Evolutionary conservation across 106 monocot species (phyloP), one percentile per base, ranked within the genome.

Genomic region (Platanthera zijinensis): DNA sequence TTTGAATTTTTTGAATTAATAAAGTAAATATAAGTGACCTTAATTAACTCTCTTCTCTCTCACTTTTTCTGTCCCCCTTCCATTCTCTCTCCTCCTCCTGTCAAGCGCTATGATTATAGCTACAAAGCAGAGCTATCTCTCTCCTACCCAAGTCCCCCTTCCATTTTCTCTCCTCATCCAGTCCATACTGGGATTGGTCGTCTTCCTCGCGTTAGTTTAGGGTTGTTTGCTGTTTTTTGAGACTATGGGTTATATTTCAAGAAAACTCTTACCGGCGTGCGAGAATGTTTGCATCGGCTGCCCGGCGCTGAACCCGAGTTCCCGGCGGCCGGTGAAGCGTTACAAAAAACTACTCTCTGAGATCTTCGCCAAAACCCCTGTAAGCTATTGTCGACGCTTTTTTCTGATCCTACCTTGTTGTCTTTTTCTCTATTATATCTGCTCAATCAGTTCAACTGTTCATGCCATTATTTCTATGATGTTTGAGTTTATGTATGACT

Each of bases 201-300:
- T 19, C 72, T 19, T 72, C 51, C 50, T 18, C 72, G 45, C 70
- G 46, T 14, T 50, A 8, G 19, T 19, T 49, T 72, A 72, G 50
- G 72, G 72, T 10, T 51, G 4, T 48, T 70, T 17, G 14, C 13
- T 32, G 25, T 13, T 39, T 32, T 12, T 47, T 1, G 32, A 45
- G 47, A 70, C 15, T 9, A 96, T 96, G 96, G 96, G 96, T 61
- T 89, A 91, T 64, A 79, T 93, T n/a, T 89, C 96, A 13, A 83
- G 91, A 71, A 96, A 85, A 71, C 64, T 96, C 62, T 78, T 91
- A 46, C 96, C 96, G 3, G 93, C 90, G 15, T 96, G 96, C 70
- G 93, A 86, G 74, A 92, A 83, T 74, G 85, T 96, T 86, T 96
- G 96, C 61, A 89, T 96, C 57, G 93, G 96, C 80, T 96, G 93